Evolutionary conservation across 2,329 filamentous ascomycete genomes (phyloP), one percentile per base, ranked within the genome.

Genomic region (Neofusicoccum parvum): DNA sequence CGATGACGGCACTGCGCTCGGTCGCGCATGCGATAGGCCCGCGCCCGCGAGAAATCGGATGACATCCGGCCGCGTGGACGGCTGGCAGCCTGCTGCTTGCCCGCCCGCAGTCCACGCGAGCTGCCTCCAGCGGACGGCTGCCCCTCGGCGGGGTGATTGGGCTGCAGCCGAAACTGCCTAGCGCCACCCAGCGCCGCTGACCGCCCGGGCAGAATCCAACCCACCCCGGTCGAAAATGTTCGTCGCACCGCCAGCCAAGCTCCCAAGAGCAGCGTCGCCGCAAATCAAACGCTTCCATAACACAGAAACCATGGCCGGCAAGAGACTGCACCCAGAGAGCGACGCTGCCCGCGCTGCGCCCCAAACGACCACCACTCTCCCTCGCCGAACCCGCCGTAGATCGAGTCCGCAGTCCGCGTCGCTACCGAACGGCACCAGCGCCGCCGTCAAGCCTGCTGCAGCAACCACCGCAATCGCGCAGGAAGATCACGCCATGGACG

Each of bases 171-270:
- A 34, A 49, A 9, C 53, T 10, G 27, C 39, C 20, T 15, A 10
- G 15, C 27, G 27, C 27, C 27, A 23, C 27, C 27, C 27, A 3
- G 27, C 27, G 27, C 9, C 14, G 6, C 41, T 48, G 39, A 56
- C 50, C 62, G 62, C 62, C 62, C 34, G 37, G 62, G 62, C 62
- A 56, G 62, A 64, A 56, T 34, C 1, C 17, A 23, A 1, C 0
- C 14, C 39, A 56, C 32, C 62, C 62, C 39, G 62, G 49, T 64
- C 62, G 43, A 56, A 64, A 64, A 64, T 56, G 51, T 54, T 56
- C 62, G 41, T 20, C 60, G 32, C 51, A 10, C 36, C 20, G 14
- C 53, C 37, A 32, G 37, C 53, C 37, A 43, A 45, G 39, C 37
- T 17, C n/a, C 20, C 20, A 45, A 32, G 15, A 27, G 3, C 48